These are phyloP conservation scores for Helotiales sp. DNA, from an alignment of 2,329 filamentous ascomycete genomes.

Conservation along the genomic window DNA sequence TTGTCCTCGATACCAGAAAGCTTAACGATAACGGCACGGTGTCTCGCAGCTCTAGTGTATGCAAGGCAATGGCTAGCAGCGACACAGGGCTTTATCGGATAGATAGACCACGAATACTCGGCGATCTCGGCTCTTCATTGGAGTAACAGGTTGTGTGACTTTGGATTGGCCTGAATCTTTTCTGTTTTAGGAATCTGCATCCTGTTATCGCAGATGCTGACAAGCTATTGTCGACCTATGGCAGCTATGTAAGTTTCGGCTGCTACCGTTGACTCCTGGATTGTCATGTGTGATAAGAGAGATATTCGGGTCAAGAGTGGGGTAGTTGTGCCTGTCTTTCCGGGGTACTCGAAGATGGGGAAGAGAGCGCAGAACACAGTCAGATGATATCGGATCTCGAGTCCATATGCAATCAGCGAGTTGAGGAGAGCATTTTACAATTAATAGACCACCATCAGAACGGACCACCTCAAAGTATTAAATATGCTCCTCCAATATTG, in stretches of 20 bases:
- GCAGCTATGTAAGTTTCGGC: not conserved
- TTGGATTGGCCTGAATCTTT: conserved; percentile 3
- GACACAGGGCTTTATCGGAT: not conserved
- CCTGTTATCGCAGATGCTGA: conserved; percentile 1
- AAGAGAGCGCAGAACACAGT: not conserved
- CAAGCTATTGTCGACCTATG: not conserved
- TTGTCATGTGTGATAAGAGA: not conserved
- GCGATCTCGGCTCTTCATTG: not conserved
- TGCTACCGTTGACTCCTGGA: not conserved
- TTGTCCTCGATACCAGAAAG: not conserved
- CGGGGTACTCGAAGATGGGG: not conserved
- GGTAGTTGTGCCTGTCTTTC: too few relatives aligned
- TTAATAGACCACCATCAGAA: too few relatives aligned
- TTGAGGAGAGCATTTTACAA: too few relatives aligned
- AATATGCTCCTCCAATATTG: not conserved
- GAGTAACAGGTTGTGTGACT: not conserved
- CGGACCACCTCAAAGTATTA: too few relatives aligned
- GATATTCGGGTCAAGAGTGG: not conserved
- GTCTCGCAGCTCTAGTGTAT: not conserved
- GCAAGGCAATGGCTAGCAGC: not conserved
- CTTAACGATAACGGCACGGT: not conserved
- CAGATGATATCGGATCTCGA: too few relatives aligned
- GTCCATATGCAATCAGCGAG: too few relatives aligned
- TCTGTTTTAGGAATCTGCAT: conserved; percentile 16
- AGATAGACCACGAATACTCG: not conserved